Evolutionary conservation across 768 basidiomycete species (phyloP).

Genomic region (Phylloporus sp.): DNA sequence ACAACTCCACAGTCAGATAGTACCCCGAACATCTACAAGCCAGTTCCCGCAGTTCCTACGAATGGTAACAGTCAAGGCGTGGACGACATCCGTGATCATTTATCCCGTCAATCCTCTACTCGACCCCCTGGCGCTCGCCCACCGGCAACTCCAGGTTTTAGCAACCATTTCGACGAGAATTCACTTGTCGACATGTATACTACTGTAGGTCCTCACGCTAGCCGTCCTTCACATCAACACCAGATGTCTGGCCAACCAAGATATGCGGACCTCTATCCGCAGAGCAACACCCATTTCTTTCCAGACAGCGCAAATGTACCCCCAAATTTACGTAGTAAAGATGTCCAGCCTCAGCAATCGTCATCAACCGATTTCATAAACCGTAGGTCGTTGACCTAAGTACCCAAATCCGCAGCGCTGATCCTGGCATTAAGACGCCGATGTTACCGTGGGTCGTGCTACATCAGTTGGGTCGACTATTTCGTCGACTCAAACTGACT

Average conservation of each 20-base stretch:
- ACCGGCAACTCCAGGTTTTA: constrained; percentile 26
- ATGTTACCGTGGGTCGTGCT: constrained; percentile 23
- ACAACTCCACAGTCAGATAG: constrained; percentile 15
- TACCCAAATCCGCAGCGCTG: neutral
- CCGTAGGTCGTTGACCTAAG: constrained; percentile 17
- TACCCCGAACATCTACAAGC: constrained; percentile 26
- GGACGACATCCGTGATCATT: constrained; percentile 22
- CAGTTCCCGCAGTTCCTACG: constrained; percentile 27
- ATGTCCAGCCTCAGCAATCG: constrained; percentile 16
- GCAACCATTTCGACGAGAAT: constrained; percentile 20
- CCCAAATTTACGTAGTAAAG: constrained; percentile 17
- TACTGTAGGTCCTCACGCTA: constrained; percentile 13
- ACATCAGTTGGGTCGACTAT: constrained; percentile 27
- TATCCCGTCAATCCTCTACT: constrained; percentile 19
- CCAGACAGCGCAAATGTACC: constrained; percentile 10
- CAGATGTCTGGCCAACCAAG: constrained; percentile 19
- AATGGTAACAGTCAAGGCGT: constrained; percentile 7
- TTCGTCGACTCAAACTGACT: constrained; percentile 25
- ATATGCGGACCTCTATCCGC: constrained; percentile 16
- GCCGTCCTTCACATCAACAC: constrained; percentile 19
- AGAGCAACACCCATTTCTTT: constrained; percentile 7
- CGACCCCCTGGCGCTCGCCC: constrained; percentile 30
- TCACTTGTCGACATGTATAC: constrained; percentile 23
- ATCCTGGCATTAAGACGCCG: constrained; percentile 14
- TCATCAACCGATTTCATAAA: constrained; percentile 19